phyloP scores from a whole-genome alignment of 2,329 filamentous ascomycete species.

The Paecilomyces dactylethromorphus region DNA sequence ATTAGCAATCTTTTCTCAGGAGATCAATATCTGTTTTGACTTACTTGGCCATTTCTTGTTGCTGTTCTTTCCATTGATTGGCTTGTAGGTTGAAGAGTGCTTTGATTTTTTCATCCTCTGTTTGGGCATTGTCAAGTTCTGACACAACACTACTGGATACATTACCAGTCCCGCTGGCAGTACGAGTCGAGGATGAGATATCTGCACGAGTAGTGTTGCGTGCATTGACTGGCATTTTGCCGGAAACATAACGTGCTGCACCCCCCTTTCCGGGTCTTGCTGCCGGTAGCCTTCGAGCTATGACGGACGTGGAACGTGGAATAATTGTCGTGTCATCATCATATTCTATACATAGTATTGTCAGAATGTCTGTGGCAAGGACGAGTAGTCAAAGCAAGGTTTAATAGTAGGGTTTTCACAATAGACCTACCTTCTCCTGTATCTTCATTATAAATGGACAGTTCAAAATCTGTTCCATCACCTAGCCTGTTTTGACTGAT shows the following conservation, averaged over 20 bases:
- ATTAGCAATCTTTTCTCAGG: slow-evolving; percentile 10
- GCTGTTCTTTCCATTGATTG: slow-evolving; percentile 87
- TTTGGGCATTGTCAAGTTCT: slow-evolving; percentile 71
- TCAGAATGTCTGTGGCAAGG: not conserved
- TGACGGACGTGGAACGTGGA: slow-evolving; percentile 85
- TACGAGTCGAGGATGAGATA: slow-evolving; percentile 35
- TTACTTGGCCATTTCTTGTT: slow-evolving; percentile 84
- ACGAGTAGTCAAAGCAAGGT: not conserved
- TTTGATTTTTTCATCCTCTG: slow-evolving; percentile 87
- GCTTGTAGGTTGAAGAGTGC: slow-evolving; percentile 88
- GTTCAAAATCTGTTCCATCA: slow-evolving; percentile 92
- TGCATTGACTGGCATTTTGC: slow-evolving; percentile 85
- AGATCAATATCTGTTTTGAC: slow-evolving; percentile 13
- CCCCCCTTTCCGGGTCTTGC: slow-evolving; percentile 78
- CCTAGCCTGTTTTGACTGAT: slow-evolving; percentile 90
- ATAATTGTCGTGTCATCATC: slow-evolving; percentile 98
- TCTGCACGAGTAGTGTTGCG: slow-evolving; percentile 71
- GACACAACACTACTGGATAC: slow-evolving; percentile 50
- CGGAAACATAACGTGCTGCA: slow-evolving; percentile 90
- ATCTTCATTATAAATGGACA: slow-evolving; percentile 90
- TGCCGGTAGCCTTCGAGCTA: slow-evolving; percentile 80
- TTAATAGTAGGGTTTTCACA: not conserved
- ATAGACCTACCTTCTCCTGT: slow-evolving; percentile 72
- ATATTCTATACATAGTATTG: slow-evolving; percentile 58
- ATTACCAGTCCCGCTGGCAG: slow-evolving; percentile 24